These are phyloP conservation scores for Penicillium sp. DNA, from an alignment of 2,329 filamentous ascomycete genomes.

Conservation along the genomic window DNA sequence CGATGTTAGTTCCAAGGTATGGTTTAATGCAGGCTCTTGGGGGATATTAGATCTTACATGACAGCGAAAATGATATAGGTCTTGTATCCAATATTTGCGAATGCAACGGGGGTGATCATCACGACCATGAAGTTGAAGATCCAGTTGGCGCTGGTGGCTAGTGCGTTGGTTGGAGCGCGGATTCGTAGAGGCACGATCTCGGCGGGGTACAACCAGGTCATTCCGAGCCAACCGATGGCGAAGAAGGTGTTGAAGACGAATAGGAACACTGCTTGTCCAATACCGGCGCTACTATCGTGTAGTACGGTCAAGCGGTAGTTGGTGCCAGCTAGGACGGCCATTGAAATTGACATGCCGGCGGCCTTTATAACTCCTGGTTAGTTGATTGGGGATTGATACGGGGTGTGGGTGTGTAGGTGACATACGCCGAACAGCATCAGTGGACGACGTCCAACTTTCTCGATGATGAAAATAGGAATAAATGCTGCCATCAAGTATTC, in stretches of 20 bases:
- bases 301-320: conserved; percentile 32
- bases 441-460: conserved; percentile 57
- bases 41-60: conserved; percentile 35
- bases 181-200: conserved; percentile 56
- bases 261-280: conserved; percentile 53
- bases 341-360: conserved; percentile 59
- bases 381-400: neutral
- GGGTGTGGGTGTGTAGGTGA: neutral
- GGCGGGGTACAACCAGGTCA: conserved; percentile 63
- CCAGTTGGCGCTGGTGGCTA: conserved; percentile 59
- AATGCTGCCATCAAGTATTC: conserved; percentile 52
- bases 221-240: conserved; percentile 61
- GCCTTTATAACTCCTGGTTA: conserved; percentile 24
- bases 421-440: conserved; percentile 66
- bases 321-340: conserved; percentile 55
- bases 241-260: conserved; percentile 65
- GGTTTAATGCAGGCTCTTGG: neutral
- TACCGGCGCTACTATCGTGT: conserved; percentile 38
- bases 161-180: conserved; percentile 60
- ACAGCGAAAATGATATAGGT: conserved; percentile 52
- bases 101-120: conserved; percentile 62
- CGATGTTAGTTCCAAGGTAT: conserved; percentile 5
- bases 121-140: conserved; percentile 63
- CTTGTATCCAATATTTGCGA: conserved; percentile 54
- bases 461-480: conserved; percentile 49